A percentile compares a stretch with the other conserved stretches of the same genome.
Evolutionary conservation across 2,329 filamentous ascomycete genomes (phyloP).

Genomic region (Aureobasidium sp.): DNA sequence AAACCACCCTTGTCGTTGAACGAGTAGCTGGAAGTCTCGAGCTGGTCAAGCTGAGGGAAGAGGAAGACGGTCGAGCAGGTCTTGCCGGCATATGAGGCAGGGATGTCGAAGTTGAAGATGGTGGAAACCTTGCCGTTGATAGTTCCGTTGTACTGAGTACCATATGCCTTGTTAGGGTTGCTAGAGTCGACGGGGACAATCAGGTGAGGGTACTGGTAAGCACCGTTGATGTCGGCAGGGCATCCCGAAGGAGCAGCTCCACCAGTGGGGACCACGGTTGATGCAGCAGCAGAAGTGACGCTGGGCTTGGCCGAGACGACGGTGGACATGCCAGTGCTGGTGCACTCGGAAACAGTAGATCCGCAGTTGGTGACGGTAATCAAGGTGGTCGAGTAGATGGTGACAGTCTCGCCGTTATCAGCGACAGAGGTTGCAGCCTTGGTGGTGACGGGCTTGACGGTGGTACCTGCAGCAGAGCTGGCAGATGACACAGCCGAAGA

Average conservation of each 20-base stretch:
- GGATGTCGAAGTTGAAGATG: slow-evolving; percentile 66
- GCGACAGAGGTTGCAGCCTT: slow-evolving; percentile 15
- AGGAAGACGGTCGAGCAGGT: slow-evolving; percentile 60
- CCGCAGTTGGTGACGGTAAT: slow-evolving; percentile 22
- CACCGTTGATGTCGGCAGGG: slow-evolving; percentile 25
- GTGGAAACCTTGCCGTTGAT: slow-evolving; percentile 48
- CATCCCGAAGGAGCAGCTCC: slow-evolving; percentile 16
- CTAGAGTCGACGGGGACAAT: slow-evolving; percentile 54
- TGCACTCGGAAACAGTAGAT: slow-evolving; percentile 14
- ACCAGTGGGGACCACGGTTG: not conserved
- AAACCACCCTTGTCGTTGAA: slow-evolving; percentile 48
- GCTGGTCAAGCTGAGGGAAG: slow-evolving; percentile 50
- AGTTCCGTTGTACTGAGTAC: slow-evolving; percentile 50
- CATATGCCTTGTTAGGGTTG: slow-evolving; percentile 46
- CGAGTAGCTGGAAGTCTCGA: slow-evolving; percentile 53
- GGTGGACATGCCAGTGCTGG: slow-evolving; percentile 17
- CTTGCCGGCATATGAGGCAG: slow-evolving; percentile 46
- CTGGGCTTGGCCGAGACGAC: slow-evolving; percentile 4
- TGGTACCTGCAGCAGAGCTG: not conserved
- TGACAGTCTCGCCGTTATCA: slow-evolving; percentile 13
- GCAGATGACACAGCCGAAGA: slow-evolving; percentile 18
- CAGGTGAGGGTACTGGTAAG: slow-evolving; percentile 47
- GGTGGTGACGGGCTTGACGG: slow-evolving; percentile 2
- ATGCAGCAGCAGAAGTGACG: slow-evolving; percentile 13
- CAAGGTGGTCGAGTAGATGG: slow-evolving; percentile 20